These are phyloP conservation scores for Posidonia oceanica DNA, from an alignment of 116 monocot species.

Conservation along the genomic window DNA sequence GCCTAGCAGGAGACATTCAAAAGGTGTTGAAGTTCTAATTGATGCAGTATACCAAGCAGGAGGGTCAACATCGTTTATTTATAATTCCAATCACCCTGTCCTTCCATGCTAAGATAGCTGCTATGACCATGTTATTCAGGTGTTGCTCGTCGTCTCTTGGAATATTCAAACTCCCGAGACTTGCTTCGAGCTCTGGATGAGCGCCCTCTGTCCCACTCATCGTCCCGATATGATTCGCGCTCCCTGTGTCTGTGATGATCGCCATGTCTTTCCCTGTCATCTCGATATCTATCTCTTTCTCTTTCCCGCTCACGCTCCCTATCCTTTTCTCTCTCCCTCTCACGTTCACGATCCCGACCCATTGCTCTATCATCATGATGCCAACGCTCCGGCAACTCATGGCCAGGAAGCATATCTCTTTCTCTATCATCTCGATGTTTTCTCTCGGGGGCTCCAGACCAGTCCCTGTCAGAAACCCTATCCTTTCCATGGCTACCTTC, in stretches of 20 bases:
- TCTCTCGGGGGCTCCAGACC: slow-evolving; percentile 43
- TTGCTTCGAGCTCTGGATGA: slow-evolving; percentile 52
- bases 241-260: slow-evolving; percentile 21
- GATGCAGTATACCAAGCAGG: slow-evolving; percentile 1
- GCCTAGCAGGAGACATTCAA: neutral
- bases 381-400: slow-evolving; percentile 43
- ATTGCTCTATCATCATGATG: slow-evolving; percentile 49
- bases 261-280: slow-evolving; percentile 28
- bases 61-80: neutral
- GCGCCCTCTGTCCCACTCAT: slow-evolving; percentile 35
- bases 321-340: slow-evolving; percentile 48
- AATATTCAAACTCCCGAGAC: slow-evolving; percentile 25
- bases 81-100: neutral
- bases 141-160: slow-evolving; percentile 14
- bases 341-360: slow-evolving; percentile 40
- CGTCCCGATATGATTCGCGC: slow-evolving; percentile 33
- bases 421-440: slow-evolving; percentile 57
- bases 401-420: slow-evolving; percentile 34
- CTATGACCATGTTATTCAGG: neutral
- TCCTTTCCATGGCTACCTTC: slow-evolving; percentile 72
- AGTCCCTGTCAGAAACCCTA: slow-evolving; percentile 38
- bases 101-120: neutral
- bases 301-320: slow-evolving; percentile 48
- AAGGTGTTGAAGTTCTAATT: neutral
- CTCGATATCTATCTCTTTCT: slow-evolving; percentile 31